A percentile compares a stretch with the other conserved stretches of the same genome.
These are phyloP conservation scores for Colletotrichum theobromicola DNA, from an alignment of 2,329 filamentous ascomycete species.

Conservation along the genomic window DNA sequence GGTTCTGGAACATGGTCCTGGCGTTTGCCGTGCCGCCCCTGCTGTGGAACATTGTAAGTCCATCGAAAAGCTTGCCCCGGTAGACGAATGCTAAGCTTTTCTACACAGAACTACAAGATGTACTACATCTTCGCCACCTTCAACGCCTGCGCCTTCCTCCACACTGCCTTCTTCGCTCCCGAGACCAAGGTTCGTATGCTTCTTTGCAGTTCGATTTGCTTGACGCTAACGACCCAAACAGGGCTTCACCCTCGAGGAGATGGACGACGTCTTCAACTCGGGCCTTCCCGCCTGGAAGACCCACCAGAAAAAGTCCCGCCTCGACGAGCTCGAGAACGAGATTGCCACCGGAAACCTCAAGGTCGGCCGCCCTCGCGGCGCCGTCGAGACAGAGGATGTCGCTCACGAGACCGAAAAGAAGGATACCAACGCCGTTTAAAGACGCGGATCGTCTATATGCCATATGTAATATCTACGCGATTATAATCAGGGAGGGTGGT, in stretches of 20 bases:
- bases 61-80: neutral
- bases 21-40: constrained; percentile 57
- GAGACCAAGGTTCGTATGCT: constrained; percentile 57
- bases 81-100: neutral
- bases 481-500: neutral
- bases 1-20: constrained; percentile 58
- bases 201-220: neutral
- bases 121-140: constrained; percentile 81
- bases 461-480: neutral
- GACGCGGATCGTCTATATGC: neutral
- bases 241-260: constrained; percentile 78
- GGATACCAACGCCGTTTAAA: neutral
- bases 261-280: constrained; percentile 74
- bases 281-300: constrained; percentile 64
- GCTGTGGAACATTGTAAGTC: constrained; percentile 41
- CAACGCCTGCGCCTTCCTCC: constrained; percentile 70
- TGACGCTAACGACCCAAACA: neutral
- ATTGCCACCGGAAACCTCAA: constrained; percentile 53
- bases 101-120: constrained; percentile 57
- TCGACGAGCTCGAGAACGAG: constrained; percentile 51
- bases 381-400: neutral
- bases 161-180: constrained; percentile 68
- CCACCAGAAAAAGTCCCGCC: constrained; percentile 42
- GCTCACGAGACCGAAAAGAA: constrained; percentile 19
- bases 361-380: constrained; percentile 25